Evolutionary conservation across 306 rosid species (phyloP).

Genomic region (Cicer pinnatifidum): DNA sequence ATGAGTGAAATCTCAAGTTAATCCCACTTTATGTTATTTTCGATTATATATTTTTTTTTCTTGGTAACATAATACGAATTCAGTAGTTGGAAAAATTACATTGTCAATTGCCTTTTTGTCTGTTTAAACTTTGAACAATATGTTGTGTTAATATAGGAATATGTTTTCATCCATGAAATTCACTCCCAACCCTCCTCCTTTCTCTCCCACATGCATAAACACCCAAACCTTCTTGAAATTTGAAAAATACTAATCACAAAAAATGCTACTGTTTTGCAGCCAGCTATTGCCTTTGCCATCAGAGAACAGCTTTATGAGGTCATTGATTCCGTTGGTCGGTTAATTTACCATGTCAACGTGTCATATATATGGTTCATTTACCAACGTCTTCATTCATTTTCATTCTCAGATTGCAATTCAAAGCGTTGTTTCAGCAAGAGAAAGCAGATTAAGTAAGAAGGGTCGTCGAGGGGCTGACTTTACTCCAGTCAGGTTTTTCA

Average conservation of each 20-base stretch:
- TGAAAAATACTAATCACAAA: slow-evolving; percentile 34
- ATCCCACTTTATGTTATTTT: neutral
- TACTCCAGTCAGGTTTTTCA: slow-evolving; percentile 67
- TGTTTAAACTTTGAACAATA: slow-evolving; percentile 2
- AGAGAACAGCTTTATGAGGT: slow-evolving; percentile 94
- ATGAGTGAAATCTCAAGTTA: slow-evolving; percentile 11
- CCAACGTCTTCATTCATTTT: slow-evolving; percentile 17
- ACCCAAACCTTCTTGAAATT: slow-evolving; percentile 21
- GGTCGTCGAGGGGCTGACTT: slow-evolving; percentile 78
- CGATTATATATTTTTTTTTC: slow-evolving; percentile 5
- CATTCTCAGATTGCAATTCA: slow-evolving; percentile 76
- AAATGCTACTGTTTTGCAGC: slow-evolving; percentile 60
- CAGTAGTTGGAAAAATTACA: slow-evolving; percentile 3
- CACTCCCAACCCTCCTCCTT: neutral
- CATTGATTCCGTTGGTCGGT: slow-evolving; percentile 32
- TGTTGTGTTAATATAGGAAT: slow-evolving; percentile 30
- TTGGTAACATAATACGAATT: slow-evolving; percentile 7
- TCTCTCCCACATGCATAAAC: neutral
- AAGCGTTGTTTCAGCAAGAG: slow-evolving; percentile 87
- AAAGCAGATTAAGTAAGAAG: slow-evolving; percentile 91
- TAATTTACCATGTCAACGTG: slow-evolving; percentile 11
- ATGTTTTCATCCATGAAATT: slow-evolving; percentile 8
- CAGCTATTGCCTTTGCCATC: slow-evolving; percentile 85
- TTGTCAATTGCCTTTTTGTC: slow-evolving; percentile 14
- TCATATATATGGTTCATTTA: slow-evolving; percentile 7